A percentile compares a stretch with the other conserved stretches of the same genome.
phyloP scores from a whole-genome alignment of 176 grass and related monocot species.

The Triticum urartu region DNA sequence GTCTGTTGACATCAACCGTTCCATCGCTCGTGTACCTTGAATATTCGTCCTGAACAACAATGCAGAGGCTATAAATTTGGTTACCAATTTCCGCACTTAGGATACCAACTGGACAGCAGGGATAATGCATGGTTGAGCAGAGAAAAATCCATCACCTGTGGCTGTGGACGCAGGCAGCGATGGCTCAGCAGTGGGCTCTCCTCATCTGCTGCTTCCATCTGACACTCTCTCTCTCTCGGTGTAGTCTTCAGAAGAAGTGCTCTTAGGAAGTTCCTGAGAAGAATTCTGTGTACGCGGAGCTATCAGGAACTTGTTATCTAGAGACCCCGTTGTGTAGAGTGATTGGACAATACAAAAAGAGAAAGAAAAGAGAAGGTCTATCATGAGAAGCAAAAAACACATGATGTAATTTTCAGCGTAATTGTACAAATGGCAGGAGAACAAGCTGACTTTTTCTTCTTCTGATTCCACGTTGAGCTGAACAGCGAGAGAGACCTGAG shows the following conservation, averaged over 20 bases:
- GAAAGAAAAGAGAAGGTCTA: neutral
- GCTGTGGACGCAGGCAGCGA: neutral
- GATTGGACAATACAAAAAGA: neutral
- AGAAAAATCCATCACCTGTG: neutral
- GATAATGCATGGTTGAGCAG: neutral
- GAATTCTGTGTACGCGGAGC: neutral
- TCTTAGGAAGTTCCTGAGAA: neutral
- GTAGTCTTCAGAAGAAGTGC: neutral
- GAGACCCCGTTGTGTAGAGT: too few species aligned
- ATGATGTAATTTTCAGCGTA: too few species aligned
- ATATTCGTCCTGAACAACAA: neutral
- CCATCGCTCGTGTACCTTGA: slow-evolving; percentile 17
- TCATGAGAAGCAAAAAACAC: too few species aligned
- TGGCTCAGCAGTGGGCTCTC: neutral
- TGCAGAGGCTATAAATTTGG: neutral
- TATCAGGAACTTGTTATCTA: neutral
- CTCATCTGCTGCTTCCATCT: neutral
- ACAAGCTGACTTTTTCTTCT: too few species aligned
- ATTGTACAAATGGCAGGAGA: too few species aligned
- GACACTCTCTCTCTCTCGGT: neutral
- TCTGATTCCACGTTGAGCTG: too few species aligned
- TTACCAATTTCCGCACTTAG: neutral
- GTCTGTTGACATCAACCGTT: neutral
- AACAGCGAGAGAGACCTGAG: too few species aligned
- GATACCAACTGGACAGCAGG: neutral